Conservation (phyloP, 805 yeast species). For the Komagataella populi region DNA sequence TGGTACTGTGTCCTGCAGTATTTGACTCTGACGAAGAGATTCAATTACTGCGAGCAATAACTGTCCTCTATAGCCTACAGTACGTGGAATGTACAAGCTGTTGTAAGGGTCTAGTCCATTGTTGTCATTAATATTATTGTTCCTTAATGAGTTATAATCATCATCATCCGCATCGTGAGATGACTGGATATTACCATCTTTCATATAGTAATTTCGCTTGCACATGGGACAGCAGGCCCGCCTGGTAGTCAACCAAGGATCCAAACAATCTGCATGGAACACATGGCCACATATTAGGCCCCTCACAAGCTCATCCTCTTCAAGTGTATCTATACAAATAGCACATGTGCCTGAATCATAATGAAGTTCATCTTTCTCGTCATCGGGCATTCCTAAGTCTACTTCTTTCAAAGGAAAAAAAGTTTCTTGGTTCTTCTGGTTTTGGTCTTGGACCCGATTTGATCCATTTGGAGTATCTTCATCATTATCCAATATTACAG, state of each 20-base stretch:
- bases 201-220: constrained; percentile 49
- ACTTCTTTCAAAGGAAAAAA: background rate
- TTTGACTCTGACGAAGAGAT: constrained; percentile 1
- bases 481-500: constrained; percentile 17
- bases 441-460: constrained; percentile 1
- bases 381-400: background rate
- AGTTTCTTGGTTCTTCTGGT: background rate
- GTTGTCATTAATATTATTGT: background rate
- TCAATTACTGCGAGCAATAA: constrained; percentile 11
- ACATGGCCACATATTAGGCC: constrained; percentile 76
- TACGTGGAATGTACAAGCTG: constrained; percentile 12
- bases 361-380: constrained; percentile 21
- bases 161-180: constrained; percentile 6
- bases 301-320: constrained; percentile 50
- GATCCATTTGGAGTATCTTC: constrained; percentile 14
- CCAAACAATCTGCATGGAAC: constrained; percentile 67
- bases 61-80: constrained; percentile 13
- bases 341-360: constrained; percentile 65
- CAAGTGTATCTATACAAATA: constrained; percentile 58
- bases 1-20: background rate
- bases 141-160: constrained; percentile 5
- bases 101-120: constrained; percentile 3
- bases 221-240: constrained; percentile 80
- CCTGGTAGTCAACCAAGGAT: constrained; percentile 67
- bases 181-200: constrained; percentile 10